phyloP scores from a whole-genome alignment of 768 basidiomycete species.

The Amanita inopinata region DNA sequence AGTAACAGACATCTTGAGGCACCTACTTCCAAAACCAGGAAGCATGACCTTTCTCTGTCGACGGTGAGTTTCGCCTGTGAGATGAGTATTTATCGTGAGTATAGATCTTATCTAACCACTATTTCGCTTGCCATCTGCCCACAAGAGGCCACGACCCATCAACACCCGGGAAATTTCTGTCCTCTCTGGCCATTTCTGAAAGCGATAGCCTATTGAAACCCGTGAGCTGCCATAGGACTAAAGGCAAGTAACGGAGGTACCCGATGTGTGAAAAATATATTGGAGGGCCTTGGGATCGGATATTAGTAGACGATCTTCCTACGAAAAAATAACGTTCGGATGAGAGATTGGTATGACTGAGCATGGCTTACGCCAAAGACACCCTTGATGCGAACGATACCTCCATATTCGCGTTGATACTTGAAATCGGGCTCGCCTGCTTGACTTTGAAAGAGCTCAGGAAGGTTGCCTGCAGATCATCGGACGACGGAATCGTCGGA shows the following conservation, averaged over 20 bases:
- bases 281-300: conserved; percentile 53
- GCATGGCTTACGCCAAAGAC: conserved; percentile 33
- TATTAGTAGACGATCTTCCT: conserved; percentile 45
- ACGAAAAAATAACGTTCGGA: conserved; percentile 5
- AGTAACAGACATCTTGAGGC: background rate
- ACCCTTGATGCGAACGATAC: conserved; percentile 41
- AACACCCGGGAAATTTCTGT: conserved; percentile 39
- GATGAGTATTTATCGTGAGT: background rate
- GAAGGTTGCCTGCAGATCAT: conserved; percentile 32
- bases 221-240: conserved; percentile 4
- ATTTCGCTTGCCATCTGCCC: conserved; percentile 37
- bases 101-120: background rate
- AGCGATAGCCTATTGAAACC: conserved; percentile 34
- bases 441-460: conserved; percentile 40
- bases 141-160: conserved; percentile 42
- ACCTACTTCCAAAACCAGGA: conserved; percentile 42
- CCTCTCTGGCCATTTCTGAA: conserved; percentile 40
- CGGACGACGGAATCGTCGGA: background rate
- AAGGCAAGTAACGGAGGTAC: conserved; percentile 15
- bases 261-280: conserved; percentile 44
- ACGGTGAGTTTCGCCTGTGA: conserved; percentile 35
- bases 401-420: conserved; percentile 39
- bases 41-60: conserved; percentile 46
- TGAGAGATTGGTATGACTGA: background rate
- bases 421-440: conserved; percentile 44